Percentiles rank a stretch among this genome's conserved stretches.
phyloP scores from a whole-genome alignment of 208 protist genomes.

The Endotrypanum monterogeii region DNA sequence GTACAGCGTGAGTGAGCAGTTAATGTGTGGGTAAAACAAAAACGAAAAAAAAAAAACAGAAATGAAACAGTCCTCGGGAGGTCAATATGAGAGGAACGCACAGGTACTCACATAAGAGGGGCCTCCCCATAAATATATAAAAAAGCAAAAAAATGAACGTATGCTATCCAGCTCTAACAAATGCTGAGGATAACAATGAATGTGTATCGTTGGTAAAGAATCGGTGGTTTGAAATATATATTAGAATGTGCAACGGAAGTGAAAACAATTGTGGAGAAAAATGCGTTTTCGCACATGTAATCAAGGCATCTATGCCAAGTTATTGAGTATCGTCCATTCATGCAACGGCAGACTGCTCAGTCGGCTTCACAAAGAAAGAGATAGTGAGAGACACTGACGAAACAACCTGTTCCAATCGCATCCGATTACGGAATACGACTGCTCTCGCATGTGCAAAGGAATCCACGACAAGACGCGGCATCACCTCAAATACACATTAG shows the following conservation, averaged over 20 bases:
- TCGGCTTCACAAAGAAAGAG: too few relatives aligned
- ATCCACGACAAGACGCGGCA: too few relatives aligned
- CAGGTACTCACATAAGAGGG: background rate
- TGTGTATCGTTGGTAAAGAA: background rate
- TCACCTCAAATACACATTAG: too few relatives aligned
- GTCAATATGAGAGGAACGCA: background rate
- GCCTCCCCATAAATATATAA: background rate
- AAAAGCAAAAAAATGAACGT: background rate
- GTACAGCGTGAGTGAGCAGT: background rate
- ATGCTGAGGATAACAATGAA: background rate
- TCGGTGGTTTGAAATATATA: background rate
- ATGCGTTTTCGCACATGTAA: background rate
- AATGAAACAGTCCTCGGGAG: background rate
- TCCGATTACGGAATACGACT: too few relatives aligned
- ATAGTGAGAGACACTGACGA: too few relatives aligned
- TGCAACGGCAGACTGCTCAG: too few relatives aligned
- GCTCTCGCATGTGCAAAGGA: too few relatives aligned
- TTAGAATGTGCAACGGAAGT: background rate
- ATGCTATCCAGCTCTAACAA: slow-evolving; percentile 1
- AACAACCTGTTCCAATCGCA: too few relatives aligned
- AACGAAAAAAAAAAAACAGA: background rate
- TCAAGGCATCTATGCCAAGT: background rate
- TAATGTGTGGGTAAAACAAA: background rate
- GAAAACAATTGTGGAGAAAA: too few relatives aligned
- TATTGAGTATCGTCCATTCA: too few relatives aligned